Base-by-base conservation (phyloP, 306 rosid species). In the Sicyos baderoa region DNA sequence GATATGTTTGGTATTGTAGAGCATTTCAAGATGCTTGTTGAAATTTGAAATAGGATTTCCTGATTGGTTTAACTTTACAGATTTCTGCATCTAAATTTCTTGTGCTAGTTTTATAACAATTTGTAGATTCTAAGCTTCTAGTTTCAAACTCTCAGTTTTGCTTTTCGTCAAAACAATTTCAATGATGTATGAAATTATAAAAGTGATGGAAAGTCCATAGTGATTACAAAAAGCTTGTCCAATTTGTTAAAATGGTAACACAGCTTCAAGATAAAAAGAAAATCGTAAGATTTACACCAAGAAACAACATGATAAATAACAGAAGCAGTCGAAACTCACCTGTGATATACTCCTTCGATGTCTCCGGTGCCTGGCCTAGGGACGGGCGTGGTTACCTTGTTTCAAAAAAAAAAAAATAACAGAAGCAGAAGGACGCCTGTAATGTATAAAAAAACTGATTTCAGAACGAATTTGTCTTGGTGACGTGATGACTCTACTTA, bases 81-180 rank as follows among this genome's bases (percentile, higher is more conserved):
- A 49, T 49, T 67, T 23, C 15, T 21, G 12, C 37, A 48, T 16
- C 57, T 27, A 2, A 7, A 45, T 67, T 25, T 23, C 23, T 67
- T 67, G 54, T 67, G 56, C 14, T 48, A 25, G 22, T 45, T 14
- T 12, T 48, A 48, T 67, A 23, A 40, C 42, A 67, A 47, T 67
- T 48, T 67, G 44, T 48, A 22, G 35, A 48, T 67, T 67, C 22
- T 67, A 22, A 47, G 56, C 72, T 67, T 67, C 37, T 3, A 21
- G 9, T 67, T 9, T 25, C 45, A 8, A 47, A 7, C 54, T 45
- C 7, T 15, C 9, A 5, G 13, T 25, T 58, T 58, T 9, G 23
- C 21, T 21, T 55, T 55, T 0, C 3, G 14, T 45, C 0, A 7
- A 55, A 17, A 11, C 50, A 10, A 45, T 45, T 45, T 45, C 50